phyloP scores from a whole-genome alignment of 768 basidiomycete genomes.

The Tricholomella constricta region DNA sequence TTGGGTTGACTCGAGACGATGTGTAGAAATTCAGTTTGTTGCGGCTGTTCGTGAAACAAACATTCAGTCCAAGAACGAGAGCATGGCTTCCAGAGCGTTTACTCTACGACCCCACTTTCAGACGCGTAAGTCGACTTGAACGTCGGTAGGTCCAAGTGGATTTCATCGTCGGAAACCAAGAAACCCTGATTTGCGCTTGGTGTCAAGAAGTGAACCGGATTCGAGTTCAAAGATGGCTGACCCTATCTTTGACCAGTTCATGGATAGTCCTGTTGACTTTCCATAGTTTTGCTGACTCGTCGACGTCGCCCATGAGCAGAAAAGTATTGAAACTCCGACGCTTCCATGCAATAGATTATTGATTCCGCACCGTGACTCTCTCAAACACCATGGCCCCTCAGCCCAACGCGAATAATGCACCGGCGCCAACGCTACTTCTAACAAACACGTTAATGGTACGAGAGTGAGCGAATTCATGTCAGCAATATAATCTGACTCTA shows the following conservation, averaged over 20 bases:
- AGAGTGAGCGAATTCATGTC: conserved; percentile 5
- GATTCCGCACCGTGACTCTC: not conserved
- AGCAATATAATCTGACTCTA: conserved; percentile 9
- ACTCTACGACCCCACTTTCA: conserved; percentile 83
- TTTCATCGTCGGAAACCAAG: conserved; percentile 92
- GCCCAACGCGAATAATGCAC: conserved; percentile 35
- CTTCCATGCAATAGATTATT: not conserved
- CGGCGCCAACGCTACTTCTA: conserved; percentile 43
- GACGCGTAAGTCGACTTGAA: conserved; percentile 78
- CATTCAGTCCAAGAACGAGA: conserved; percentile 6
- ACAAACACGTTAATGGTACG: conserved; percentile 54
- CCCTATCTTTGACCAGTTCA: conserved; percentile 94
- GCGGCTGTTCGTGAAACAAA: conserved; percentile 55
- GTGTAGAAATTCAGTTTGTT: conserved; percentile 90
- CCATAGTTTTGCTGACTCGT: conserved; percentile 90
- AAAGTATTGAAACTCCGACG: conserved; percentile 61
- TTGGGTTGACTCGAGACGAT: conserved; percentile 61
- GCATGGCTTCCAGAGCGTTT: conserved; percentile 35
- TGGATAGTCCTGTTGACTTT: conserved; percentile 96
- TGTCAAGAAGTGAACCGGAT: conserved; percentile 25
- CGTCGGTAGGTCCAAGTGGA: conserved; percentile 78
- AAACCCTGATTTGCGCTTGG: conserved; percentile 66
- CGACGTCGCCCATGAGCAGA: conserved; percentile 62
- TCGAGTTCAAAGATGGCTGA: conserved; percentile 37
- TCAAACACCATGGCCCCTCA: conserved; percentile 44